These are phyloP conservation scores for Hibiscus mutabilis DNA, from an alignment of 345 rosid genomes.

Conservation along the genomic window DNA sequence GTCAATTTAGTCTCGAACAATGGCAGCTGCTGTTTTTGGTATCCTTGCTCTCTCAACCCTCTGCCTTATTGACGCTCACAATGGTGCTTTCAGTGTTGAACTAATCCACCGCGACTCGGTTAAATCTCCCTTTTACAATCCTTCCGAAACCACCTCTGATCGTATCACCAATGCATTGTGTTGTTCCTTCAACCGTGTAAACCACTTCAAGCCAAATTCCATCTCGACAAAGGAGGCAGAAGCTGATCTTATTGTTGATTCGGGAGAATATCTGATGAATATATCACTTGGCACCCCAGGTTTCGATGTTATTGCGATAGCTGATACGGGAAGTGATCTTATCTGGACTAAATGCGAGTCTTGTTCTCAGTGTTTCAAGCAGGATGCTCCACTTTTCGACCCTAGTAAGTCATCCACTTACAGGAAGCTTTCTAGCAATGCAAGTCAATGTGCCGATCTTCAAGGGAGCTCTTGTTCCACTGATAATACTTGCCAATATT, in stretches of 20 bases:
- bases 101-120: constrained; percentile 33
- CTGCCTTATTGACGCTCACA: background rate
- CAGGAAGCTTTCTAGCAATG: constrained; percentile 23
- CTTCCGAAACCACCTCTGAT: constrained; percentile 11
- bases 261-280: constrained; percentile 27
- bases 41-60: background rate
- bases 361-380: constrained; percentile 28
- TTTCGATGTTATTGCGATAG: constrained; percentile 7
- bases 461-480: constrained; percentile 4
- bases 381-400: constrained; percentile 28
- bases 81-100: constrained; percentile 19
- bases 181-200: constrained; percentile 22
- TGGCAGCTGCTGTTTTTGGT: background rate
- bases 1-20: background rate
- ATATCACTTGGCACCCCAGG: constrained; percentile 29
- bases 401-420: constrained; percentile 36
- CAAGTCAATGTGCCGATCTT: constrained; percentile 17
- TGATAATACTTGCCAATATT: constrained; percentile 22
- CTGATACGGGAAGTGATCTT: constrained; percentile 33
- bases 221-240: constrained; percentile 8
- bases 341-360: constrained; percentile 34
- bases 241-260: background rate
- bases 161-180: constrained; percentile 19
- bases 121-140: constrained; percentile 29
- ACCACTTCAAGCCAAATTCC: constrained; percentile 8